Evolutionary conservation across 139 green algal species (phyloP).

Genomic region (Axilococcus clingmanii): DNA sequence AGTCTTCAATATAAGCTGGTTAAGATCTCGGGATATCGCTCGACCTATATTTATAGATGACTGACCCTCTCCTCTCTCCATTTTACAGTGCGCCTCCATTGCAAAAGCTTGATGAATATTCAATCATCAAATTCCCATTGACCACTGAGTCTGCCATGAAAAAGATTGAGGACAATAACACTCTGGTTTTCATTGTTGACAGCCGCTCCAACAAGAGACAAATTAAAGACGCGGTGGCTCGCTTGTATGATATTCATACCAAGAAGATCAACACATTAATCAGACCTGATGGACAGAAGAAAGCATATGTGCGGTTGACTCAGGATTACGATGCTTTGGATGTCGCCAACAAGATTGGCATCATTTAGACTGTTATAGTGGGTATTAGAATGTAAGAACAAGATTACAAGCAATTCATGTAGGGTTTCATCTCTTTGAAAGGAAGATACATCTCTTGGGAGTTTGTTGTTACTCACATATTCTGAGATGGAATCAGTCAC

Average conservation of each 20-base stretch:
- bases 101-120: conserved; percentile 73
- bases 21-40: background rate
- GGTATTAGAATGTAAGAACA: too few relatives aligned
- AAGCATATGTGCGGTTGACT: conserved; percentile 95
- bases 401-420: too few relatives aligned
- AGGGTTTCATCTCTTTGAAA: too few relatives aligned
- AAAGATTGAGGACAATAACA: conserved; percentile 99
- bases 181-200: conserved; percentile 95
- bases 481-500: too few relatives aligned
- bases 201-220: conserved; percentile 74
- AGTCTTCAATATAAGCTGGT: background rate
- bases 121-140: conserved; percentile 92
- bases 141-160: conserved; percentile 99
- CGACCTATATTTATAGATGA: background rate
- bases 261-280: conserved; percentile 99
- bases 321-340: conserved; percentile 97
- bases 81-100: conserved; percentile 48
- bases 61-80: background rate
- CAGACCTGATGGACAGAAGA: conserved; percentile 93
- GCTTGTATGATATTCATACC: conserved; percentile 96
- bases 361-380: conserved; percentile 94
- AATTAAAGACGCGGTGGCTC: conserved; percentile 87
- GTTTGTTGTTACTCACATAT: too few relatives aligned
- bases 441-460: too few relatives aligned
- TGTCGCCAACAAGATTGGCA: conserved; percentile 99